A percentile compares a stretch with the other conserved stretches of the same genome.
Conservation (phyloP, 257 asterid species). For the Jacaranda mimosifolia region DNA sequence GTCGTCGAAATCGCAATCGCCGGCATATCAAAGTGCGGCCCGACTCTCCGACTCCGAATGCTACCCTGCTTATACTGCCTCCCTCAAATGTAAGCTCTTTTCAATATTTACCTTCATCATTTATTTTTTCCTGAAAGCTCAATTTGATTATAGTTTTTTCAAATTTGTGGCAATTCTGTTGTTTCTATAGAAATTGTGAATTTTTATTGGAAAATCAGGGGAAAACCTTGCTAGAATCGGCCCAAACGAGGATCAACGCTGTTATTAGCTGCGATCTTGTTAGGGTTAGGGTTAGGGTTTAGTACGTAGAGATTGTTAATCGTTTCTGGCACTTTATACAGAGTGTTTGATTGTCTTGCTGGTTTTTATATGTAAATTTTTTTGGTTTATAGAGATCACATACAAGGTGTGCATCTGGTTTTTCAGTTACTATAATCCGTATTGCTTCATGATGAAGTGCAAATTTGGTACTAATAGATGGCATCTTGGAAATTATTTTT, state of each 20-base stretch:
- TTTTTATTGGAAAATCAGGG: background rate
- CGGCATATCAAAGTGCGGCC: conserved; percentile 77
- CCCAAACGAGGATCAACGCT: background rate
- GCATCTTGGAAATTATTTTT: background rate
- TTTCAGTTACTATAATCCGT: background rate
- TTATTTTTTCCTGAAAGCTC: background rate
- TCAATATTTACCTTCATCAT: background rate
- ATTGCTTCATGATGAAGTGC: background rate
- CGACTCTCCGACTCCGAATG: conserved; percentile 82
- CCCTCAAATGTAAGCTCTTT: conserved; percentile 73
- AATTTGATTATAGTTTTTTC: background rate
- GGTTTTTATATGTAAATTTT: background rate
- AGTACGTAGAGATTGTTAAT: background rate
- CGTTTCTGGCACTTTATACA: background rate
- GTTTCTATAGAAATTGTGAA: background rate
- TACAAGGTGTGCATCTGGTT: background rate
- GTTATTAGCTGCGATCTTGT: background rate
- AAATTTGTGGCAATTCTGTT: background rate
- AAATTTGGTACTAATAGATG: background rate
- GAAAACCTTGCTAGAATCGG: background rate
- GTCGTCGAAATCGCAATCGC: conserved; percentile 57
- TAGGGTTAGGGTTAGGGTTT: conserved; percentile 14
- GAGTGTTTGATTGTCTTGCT: background rate
- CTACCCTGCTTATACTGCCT: conserved; percentile 82
- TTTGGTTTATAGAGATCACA: background rate